Base-by-base conservation (phyloP, 2,329 filamentous ascomycete genomes). In the Paecilomyces sp. region DNA sequence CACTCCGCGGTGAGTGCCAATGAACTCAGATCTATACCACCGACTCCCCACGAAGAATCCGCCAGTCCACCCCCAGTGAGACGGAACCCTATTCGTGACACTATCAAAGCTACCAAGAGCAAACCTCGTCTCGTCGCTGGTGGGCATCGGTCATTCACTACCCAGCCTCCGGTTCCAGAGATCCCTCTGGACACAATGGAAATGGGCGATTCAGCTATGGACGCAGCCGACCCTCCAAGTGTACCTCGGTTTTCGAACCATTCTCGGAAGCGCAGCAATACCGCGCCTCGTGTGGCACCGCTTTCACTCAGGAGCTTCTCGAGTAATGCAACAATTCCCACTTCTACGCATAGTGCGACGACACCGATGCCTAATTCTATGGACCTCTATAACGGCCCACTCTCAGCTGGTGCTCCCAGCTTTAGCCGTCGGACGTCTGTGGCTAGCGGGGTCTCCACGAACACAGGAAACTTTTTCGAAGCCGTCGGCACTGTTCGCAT, bases 401-500 rank as follows among this genome's bases (percentile, higher is more conserved):
- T 62, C 12, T 70, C 66, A 28, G 64, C 60, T 57, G 68, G 61
- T 15, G 67, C 54, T 50, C 66, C 62, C 22, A 80, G 77, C 58
- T 70, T 78, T 74, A 86, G 75, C 61, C 74, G 70, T 77, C 85
- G 73, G 66, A 84, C 77, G 1, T 81, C 80, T 0, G 80, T 81
- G 59, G 76, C 78, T 11, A 81, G 79, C 64, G 79, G 74, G 1
- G 77, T 77, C 2, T 71, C 84, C 63, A 73, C 78, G 66, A 70
- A 78, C 54, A 78, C 70, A 57, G 74, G 74, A 59, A 83, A 84
- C 72, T 92, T 94, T 77, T 94, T 94, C 69, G 92, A 95, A 67
- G 89, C 89, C 1, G 88, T 95, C 60, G 92, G 92, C 1, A 97
- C 92, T 1, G 86, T 97, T 54, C 86, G 94, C 30, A 97, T 99